Evolutionary conservation across 352 stramenopile genomes (phyloP), one percentile per base, ranked within the genome.

Genomic region (Globisporangium cystogenes): DNA sequence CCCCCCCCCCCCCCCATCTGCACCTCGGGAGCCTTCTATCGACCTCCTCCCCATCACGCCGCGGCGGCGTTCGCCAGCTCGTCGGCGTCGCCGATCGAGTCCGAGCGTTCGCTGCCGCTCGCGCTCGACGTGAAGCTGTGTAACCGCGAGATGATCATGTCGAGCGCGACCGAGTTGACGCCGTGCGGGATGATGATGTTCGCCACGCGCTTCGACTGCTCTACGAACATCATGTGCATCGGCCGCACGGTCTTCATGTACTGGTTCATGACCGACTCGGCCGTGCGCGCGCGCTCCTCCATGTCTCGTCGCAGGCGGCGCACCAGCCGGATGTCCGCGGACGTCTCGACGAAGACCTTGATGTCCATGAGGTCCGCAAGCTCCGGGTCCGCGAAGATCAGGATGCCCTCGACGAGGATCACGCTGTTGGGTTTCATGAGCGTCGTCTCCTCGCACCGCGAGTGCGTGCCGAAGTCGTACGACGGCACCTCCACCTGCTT

Each of bases 201-300:
- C 26, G 93, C 93, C 37, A 93, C 79, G 55, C 80, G 72, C 66
- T 99, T 99, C 47, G 88, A 97, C 41, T 97, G 95, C 72, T 98
- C 95, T 8, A 99, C 96, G 60, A 98, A 99, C 76, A 96, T 90
- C 63, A 98, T 88, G 81, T 99, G 97, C 95, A 99, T 99, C 26
- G 97, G 97, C 27, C 96, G 87, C 33, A 99, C 97, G n/a, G 95
- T 98, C 54, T 77, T 85, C 65, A 97, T 87, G 76, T 99, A 99
- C 82, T 99, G 97, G 39, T 85, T 69, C 59, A 98, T 92, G 39
- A 99, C 96, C 11, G 90, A 88, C 39, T 98, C 85, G n/a, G 96
- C 71, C 43, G 87, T 96, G 45, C 96, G 74, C 26, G 84, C 93
- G 47, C 97, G 82, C 78, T 99, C 96, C n/a, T 84, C 65, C 42